phyloP scores from a whole-genome alignment of 2,329 filamentous ascomycete species.

The Orbilia blumenaviensis region DNA sequence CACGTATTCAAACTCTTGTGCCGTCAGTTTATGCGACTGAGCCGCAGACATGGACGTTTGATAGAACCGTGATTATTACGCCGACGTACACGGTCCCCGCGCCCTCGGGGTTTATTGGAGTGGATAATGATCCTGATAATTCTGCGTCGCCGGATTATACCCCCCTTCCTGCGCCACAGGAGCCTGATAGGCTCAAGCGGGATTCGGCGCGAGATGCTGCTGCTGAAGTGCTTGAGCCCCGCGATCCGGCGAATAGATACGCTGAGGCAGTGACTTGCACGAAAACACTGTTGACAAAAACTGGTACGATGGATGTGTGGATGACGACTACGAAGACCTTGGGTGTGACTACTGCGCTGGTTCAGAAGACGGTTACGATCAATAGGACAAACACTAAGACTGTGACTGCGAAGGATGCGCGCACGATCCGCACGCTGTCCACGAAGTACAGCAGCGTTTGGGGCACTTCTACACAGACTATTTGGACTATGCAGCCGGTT shows the following conservation, averaged over 20 bases:
- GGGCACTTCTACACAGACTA: background rate
- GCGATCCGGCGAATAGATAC: conserved; percentile 13
- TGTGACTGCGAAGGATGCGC: conserved; percentile 2
- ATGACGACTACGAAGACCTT: conserved; percentile 20
- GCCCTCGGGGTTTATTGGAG: conserved; percentile 2
- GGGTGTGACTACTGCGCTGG: background rate
- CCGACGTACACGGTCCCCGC: background rate
- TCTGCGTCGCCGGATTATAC: background rate
- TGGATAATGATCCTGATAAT: conserved; percentile 30
- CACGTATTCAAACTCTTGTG: background rate
- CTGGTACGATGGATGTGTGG: conserved; percentile 21
- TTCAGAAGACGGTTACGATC: background rate
- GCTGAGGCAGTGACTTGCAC: conserved; percentile 18
- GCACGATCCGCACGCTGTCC: background rate
- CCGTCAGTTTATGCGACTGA: background rate
- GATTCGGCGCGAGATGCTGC: too few species aligned
- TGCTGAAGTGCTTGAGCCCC: background rate
- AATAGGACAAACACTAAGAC: background rate
- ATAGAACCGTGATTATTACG: background rate
- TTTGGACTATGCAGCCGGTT: background rate
- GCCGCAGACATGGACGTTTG: background rate
- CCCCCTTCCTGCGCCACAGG: background rate
- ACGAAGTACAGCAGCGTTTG: background rate
- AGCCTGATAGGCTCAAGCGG: background rate
- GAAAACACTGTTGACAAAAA: conserved; percentile 31